phyloP scores from a whole-genome alignment of 2,329 filamentous ascomycete genomes.

The Daldinia sp. region DNA sequence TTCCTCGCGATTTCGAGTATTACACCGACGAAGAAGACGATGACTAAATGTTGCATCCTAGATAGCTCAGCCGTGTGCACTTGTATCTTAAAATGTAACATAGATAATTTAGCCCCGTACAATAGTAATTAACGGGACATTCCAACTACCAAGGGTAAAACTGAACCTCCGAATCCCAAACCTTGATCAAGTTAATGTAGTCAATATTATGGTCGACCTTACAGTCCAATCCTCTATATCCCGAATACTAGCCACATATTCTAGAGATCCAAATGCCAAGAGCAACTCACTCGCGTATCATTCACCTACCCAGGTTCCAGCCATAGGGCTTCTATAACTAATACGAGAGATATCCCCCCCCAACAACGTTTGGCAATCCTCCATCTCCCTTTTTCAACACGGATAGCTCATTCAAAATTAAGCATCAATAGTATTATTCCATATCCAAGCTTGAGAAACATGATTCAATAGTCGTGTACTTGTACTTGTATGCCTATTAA shows the following conservation, averaged over 20 bases:
- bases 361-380: too few species aligned
- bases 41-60: slow-evolving; percentile 41
- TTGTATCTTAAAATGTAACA: slow-evolving; percentile 25
- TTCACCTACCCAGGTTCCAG: too few species aligned
- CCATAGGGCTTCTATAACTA: too few species aligned
- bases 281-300: too few species aligned
- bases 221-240: neutral
- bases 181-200: neutral
- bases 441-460: too few species aligned
- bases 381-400: too few species aligned
- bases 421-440: too few species aligned
- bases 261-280: too few species aligned
- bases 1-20: slow-evolving; percentile 80
- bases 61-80: slow-evolving; percentile 9
- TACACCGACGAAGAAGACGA: slow-evolving; percentile 71
- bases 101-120: slow-evolving; percentile 5
- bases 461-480: neutral
- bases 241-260: too few species aligned
- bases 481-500: neutral
- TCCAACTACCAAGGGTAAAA: neutral
- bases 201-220: neutral
- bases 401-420: too few species aligned
- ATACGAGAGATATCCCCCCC: too few species aligned
- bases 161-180: neutral
- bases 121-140: slow-evolving; percentile 12